Base-by-base conservation (phyloP, 495 filamentous ascomycete genomes). In the Aspergillus cristatus region DNA sequence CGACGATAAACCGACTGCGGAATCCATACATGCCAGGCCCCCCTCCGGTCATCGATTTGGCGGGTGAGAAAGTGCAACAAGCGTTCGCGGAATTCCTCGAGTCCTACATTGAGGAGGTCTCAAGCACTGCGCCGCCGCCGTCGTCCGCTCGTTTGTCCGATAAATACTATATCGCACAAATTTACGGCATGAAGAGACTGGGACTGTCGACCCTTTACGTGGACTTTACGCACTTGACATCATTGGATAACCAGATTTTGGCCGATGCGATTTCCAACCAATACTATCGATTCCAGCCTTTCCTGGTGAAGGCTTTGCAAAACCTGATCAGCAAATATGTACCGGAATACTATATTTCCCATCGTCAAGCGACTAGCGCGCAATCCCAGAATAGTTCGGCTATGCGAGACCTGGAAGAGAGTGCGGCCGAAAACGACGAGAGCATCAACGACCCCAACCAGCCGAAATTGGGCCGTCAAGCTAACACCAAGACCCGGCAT, bases 121-220 rank as follows among this genome's bases (percentile, higher is more conserved):
- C 71, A 3, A 70, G 78, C 4, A 88, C 86, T 8, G 78, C 72
- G 10, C 79, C 82, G 8, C 84, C 83, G 1, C 72, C 78, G 0
- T 89, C 87, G 15, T 84, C 80, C 50, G 78, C 78, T 18, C 58
- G 76, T 14, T 80, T 79, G 15, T 91, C 82, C 14, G 83, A 94
- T 57, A 91, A 86, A 55, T 96, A 96, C 68, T 99, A 99, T 60
- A 75, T 99, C 47, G 86, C 86, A 13, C 93, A 95, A 55, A 91
- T 99, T 40, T 83, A 94, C 50, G 86, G 85, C 38, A 79, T 99
- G 73, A 70, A 74, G 14, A 79, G 78, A 38, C 88, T 85, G 58
- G 76, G 81, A 42, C 71, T 94, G n/a, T 96, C 89, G 1, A 99
- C 91, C 4, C 79, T 97, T 28, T 99, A 97, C 56, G 84, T 99